phyloP scores from a whole-genome alignment of 352 stramenopile genomes.

The Proteromonas lacertae region DNA sequence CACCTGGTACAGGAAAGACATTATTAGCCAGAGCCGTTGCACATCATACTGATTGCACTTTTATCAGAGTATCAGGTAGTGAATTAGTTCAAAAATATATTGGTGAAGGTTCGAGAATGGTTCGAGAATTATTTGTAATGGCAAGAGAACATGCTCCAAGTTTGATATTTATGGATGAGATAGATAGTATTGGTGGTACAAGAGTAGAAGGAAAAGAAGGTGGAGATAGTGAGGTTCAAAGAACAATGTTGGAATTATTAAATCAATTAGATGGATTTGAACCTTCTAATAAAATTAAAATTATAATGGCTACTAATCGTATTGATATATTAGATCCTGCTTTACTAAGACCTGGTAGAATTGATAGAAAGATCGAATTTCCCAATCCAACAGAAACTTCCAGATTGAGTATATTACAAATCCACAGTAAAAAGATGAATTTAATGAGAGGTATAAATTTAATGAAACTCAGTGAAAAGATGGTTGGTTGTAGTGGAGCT shows the following conservation, averaged over 20 bases:
- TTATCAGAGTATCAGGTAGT: conserved; percentile 89
- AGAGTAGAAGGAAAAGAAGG: conserved; percentile 40
- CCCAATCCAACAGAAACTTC: conserved; percentile 75
- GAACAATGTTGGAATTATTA: too few species aligned
- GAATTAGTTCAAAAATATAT: conserved; percentile 99
- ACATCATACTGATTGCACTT: conserved; percentile 98
- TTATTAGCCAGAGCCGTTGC: conserved; percentile 86
- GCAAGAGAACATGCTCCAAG: conserved; percentile 60
- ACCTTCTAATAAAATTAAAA: conserved; percentile 93
- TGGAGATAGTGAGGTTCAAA: conserved; percentile 90
- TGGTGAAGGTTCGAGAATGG: conserved; percentile 86
- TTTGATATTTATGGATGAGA: conserved; percentile 99
- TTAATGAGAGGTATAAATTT: conserved; percentile 90
- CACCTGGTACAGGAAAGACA: too few species aligned
- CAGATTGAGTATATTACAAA: conserved; percentile 67
- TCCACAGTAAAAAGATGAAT: conserved; percentile 97
- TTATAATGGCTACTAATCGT: too few species aligned
- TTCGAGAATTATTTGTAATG: conserved; percentile 97
- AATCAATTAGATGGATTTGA: too few species aligned
- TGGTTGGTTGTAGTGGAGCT: conserved; percentile 74
- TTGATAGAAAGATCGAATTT: conserved; percentile 98
- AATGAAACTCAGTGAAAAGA: conserved; percentile 83
- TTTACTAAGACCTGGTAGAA: conserved; percentile 77
- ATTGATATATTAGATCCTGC: too few species aligned
- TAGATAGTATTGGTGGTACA: conserved; percentile 83